Evolutionary conservation across 106 monocot genomes (phyloP).

Genomic region (Iris macrosiphon): DNA sequence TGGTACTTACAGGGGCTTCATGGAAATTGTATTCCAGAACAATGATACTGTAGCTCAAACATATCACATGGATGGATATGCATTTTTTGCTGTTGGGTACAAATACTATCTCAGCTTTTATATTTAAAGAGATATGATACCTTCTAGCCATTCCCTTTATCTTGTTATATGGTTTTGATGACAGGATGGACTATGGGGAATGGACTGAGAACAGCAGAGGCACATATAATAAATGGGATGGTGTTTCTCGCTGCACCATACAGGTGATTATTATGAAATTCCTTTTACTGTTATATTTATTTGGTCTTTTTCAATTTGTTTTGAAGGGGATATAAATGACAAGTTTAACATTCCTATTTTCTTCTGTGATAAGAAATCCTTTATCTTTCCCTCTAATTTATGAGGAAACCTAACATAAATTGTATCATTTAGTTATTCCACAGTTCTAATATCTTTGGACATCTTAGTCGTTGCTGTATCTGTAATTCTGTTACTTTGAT

Average conservation of each 20-base stretch:
- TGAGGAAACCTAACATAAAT: too few relatives aligned
- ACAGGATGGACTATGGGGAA: conserved; percentile 75
- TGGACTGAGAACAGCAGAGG: conserved; percentile 61
- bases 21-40: conserved; percentile 83
- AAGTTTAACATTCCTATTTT: too few relatives aligned
- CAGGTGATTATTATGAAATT: conserved; percentile 46
- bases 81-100: conserved; percentile 88
- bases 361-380: too few relatives aligned
- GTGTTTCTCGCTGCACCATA: conserved; percentile 57
- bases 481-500: too few relatives aligned
- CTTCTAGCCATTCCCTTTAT: neutral
- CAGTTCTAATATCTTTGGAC: too few relatives aligned
- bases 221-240: conserved; percentile 82
- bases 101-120: conserved; percentile 2
- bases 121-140: neutral
- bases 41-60: conserved; percentile 66
- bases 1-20: conserved; percentile 67
- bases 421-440: too few relatives aligned
- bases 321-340: too few relatives aligned
- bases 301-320: too few relatives aligned
- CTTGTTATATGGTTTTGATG: conserved; percentile 2
- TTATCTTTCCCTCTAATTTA: too few relatives aligned
- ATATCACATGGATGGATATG: conserved; percentile 83
- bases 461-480: too few relatives aligned
- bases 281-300: neutral